These are phyloP conservation scores for Tetrahymena thermophila DNA, from an alignment of 73 alveolate genomes.

Conservation along the genomic window DNA sequence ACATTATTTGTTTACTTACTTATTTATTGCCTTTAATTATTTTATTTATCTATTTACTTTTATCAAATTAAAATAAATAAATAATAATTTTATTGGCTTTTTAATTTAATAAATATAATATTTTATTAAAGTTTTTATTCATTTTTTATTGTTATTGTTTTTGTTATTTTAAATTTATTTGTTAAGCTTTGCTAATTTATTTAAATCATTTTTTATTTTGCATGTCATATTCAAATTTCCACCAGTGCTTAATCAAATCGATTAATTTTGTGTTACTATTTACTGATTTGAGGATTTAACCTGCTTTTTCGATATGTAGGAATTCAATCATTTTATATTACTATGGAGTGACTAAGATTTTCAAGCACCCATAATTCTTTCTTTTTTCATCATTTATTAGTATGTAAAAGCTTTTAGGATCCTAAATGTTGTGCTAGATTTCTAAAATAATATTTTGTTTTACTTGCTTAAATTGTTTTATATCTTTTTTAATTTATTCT, in stretches of 20 bases:
- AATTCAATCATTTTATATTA: background rate
- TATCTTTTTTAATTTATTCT: background rate
- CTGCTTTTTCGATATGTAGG: background rate
- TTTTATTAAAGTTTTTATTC: background rate
- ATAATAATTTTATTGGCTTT: too few relatives aligned
- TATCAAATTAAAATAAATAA: too few relatives aligned
- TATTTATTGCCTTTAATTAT: background rate
- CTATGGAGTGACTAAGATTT: background rate
- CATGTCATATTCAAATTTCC: background rate
- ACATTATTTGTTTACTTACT: background rate
- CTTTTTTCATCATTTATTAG: background rate
- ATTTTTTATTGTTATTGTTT: background rate
- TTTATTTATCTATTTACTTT: too few relatives aligned
- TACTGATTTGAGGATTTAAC: background rate
- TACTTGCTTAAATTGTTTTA: background rate
- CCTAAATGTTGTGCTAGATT: background rate
- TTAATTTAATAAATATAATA: too few relatives aligned
- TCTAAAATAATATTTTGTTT: background rate
- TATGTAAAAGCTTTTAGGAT: background rate
- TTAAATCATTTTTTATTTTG: background rate
- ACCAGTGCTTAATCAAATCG: background rate
- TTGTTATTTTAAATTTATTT: background rate
- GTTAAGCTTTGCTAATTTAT: background rate
- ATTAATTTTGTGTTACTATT: background rate
- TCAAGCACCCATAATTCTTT: background rate